phyloP scores from a whole-genome alignment of 75 land plant species.

The Pinus albicaulis region DNA sequence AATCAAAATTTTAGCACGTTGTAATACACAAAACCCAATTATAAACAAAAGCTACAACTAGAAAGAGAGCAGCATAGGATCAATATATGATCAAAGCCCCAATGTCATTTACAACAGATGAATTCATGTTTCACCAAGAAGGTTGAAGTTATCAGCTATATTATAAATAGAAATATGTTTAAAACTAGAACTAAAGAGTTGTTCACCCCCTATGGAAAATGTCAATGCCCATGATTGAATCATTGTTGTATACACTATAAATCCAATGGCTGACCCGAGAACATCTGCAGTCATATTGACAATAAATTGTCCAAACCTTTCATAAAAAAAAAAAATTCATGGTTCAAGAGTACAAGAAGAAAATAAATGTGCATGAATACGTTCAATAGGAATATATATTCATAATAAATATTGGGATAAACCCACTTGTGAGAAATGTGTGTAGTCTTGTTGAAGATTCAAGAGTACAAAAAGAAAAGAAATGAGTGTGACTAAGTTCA shows the following conservation, averaged over 20 bases:
- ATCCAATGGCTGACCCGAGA: conserved; percentile 76
- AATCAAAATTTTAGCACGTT: background rate
- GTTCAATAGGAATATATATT: no score
- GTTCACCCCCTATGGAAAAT: conserved; percentile 79
- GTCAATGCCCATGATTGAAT: conserved; percentile 70
- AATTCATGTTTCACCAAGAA: conserved; percentile 24
- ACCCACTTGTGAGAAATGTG: no score
- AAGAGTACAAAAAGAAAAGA: no score
- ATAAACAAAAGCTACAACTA: no score
- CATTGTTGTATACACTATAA: conserved; percentile 29
- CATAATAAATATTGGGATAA: no score
- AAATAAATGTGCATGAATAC: no score
- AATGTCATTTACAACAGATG: background rate
- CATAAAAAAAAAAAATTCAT: no score
- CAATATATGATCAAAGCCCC: no score
- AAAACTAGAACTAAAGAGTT: conserved; percentile 70
- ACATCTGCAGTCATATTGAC: conserved; percentile 58
- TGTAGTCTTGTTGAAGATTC: no score
- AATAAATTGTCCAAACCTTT: no score
- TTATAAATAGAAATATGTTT: conserved; percentile 78
- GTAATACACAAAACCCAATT: background rate
- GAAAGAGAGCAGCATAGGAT: background rate
- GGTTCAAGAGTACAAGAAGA: no score
- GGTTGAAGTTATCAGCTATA: conserved; percentile 57
- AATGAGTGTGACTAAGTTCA: no score